phyloP scores from a whole-genome alignment of 2,329 filamentous ascomycete species.

The Botryotinia calthae region DNA sequence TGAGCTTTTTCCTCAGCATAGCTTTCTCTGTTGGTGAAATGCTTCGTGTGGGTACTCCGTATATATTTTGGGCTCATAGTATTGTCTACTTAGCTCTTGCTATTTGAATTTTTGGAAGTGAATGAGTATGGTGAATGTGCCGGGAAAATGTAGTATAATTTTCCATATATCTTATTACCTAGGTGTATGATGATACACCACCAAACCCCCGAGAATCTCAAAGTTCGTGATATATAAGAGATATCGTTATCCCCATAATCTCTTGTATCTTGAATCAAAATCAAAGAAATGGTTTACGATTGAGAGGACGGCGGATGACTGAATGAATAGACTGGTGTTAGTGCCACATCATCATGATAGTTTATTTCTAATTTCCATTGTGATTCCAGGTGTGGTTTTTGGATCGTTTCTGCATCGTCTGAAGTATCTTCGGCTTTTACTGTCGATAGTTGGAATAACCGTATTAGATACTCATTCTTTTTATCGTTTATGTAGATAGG shows the following conservation, averaged over 20 bases:
- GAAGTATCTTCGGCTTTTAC: background rate
- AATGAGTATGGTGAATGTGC: background rate
- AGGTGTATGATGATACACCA: background rate
- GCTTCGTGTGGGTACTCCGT: too few relatives aligned
- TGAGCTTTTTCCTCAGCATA: too few relatives aligned
- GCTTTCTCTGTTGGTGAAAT: too few relatives aligned
- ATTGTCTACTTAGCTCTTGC: too few relatives aligned
- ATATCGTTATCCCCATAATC: background rate
- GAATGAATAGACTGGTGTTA: fast-evolving
- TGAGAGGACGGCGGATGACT: background rate
- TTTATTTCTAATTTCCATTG: background rate
- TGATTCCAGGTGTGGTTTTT: background rate
- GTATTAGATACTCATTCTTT: background rate
- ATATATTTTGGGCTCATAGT: too few relatives aligned
- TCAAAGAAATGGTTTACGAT: background rate
- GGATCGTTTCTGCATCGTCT: background rate
- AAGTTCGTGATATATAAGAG: background rate
- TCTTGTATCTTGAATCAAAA: background rate
- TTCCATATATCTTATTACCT: background rate
- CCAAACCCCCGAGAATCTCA: background rate
- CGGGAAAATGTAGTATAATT: background rate
- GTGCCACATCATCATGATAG: background rate
- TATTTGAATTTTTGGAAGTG: too few relatives aligned
- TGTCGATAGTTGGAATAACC: background rate
- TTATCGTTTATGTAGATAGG: too few relatives aligned